Evolutionary conservation across 1,284 basidiomycete species (phyloP), one percentile per base, ranked within the genome.

Genomic region (Irpex sp.): DNA sequence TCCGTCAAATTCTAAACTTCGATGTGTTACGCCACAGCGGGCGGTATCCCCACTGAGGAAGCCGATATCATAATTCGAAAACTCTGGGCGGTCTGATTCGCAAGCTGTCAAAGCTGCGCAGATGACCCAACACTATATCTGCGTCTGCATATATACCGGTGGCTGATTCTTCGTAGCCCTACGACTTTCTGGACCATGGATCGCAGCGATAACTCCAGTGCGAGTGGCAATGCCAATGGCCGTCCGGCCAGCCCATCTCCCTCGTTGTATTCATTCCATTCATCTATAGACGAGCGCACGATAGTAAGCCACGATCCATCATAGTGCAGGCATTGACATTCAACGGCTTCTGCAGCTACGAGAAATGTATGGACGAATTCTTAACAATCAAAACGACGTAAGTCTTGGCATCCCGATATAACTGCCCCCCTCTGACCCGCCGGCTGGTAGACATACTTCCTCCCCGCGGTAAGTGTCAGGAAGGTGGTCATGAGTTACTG

Each of bases 311-410:
- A 19, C 49, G 35, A 15, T 37, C 33, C 11, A 3, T 36, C 21
- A 46, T 26, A 39, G 9, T 26, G 13, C 4, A 19, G 49, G 3
- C 33, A n/a, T 43, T 35, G 21, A 35, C 31, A 50, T 53, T 50
- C 61, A 5, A 58, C 50, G 11, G 15, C 7, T 8, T 35, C 43
- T 57, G n/a, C 55, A 76, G 75, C 68, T 76, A 7, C 68, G 75
- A 35, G 66, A 71, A 33, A 67, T 72, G 0, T 72, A 76, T 58
- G 75, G 75, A 3, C 70, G 75, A 31, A 70, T 67, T 11, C 55
- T 76, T 36, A 76, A 76, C 60, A 74, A 64, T 57, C 72, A 73
- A 58, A 76, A 74, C 61, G 75, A 76, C n/a, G 75, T 75, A 59
- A 46, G 72, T 64, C 6, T 36, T 17, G 13, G 15, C 11, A 31